Evolutionary conservation across 441 rosid species (phyloP), one percentile per base, ranked within the genome.

Genomic region (Erodium moschatum): DNA sequence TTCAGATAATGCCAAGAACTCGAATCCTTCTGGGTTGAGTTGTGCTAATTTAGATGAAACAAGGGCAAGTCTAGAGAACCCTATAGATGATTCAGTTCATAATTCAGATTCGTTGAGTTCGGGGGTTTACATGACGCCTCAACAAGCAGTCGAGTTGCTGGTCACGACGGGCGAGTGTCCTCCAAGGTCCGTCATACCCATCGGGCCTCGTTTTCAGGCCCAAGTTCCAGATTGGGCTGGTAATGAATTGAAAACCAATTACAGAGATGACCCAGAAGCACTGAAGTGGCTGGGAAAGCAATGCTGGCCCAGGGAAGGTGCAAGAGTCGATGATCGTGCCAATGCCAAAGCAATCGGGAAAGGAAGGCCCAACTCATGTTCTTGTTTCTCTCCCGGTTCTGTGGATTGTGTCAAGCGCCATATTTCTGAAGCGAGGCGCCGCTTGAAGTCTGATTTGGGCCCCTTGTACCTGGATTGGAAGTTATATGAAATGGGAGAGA

Each of bases 401-500:
- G 74, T 50, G 56, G 42, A 50, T 8, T 82, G 83, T 72, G 64
- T 70, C 69, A 82, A 70, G 61, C 69, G 18, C 27, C 87, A 79
- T 69, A 24, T 66, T 40, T 64, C 9, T 70, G 78, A 78, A 64
- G 78, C 75, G 60, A 67, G 74, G 48, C 72, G 24, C 65, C 71
- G 63, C 58, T 56, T 84, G 66, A 70, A 70, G 33, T 71, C 80
- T 21, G 69, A 75, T 12, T 78, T 82, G 3, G 74, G 74, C 19
- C 67, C 73, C 24, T 81, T 79, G 56, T 84, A 80, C 67, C 70
- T 62, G 40, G 72, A 75, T 13, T 82, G 84, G 84, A 64, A 79
- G 27, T 82, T 84, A 38, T 68, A 82, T 67, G 63, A 82, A 70
- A 80, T 84, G 72, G 85, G 85, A 38, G 80, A 80, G 67, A 66